Base-by-base conservation (phyloP, 768 basidiomycete species). In the Calvatia gigantea region DNA sequence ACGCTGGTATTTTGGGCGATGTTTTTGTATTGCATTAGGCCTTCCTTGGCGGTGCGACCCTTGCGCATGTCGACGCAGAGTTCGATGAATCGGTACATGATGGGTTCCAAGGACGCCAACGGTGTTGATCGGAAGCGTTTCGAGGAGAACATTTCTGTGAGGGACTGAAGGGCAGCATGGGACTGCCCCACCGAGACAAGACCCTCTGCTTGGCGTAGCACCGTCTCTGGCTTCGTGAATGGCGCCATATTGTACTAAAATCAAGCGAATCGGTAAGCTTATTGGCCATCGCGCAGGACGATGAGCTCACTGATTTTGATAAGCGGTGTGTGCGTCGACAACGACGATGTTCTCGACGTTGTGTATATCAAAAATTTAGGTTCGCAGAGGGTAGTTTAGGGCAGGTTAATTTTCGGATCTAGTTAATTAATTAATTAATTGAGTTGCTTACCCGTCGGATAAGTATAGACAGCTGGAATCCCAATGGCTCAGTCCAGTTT, bases 11-110 rank as follows among this genome's bases (percentile, higher is more conserved):
- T 94, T 66, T 99, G 96, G 0, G 94, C 94, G 62, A 97, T 94
- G 69, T 98, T 98, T 76, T 97, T 98, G 83, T 92, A 97, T 67
- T 93, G 89, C 86, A 96, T 92, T 45, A 98, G 83, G 21, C 93
- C 95, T 67, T 95, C 94, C 70, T 96, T 94, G 21, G 94, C 95
- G 25, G 91, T 87, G 25, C 93, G 82, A 0, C 94, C 94, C 71
- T 95, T 94, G 61, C 93, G 84, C 81, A 97, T 87, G 58, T 93
- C 88, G 58, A 98, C 94, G 68, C 94, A 98, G 45, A 99, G 89
- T 66, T 95, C 91, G 75, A 98, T 85, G 75, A 96, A 98, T 56
- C 93, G 89, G 61, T 93, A 74, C 81, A 98, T 89, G 70, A 98
- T 97, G 50, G 97, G 97, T 69, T 98, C 96, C 45, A 98, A 83